These are phyloP conservation scores for Eragrostis tef DNA, from an alignment of 202 grass and related monocot species.

Conservation along the genomic window DNA sequence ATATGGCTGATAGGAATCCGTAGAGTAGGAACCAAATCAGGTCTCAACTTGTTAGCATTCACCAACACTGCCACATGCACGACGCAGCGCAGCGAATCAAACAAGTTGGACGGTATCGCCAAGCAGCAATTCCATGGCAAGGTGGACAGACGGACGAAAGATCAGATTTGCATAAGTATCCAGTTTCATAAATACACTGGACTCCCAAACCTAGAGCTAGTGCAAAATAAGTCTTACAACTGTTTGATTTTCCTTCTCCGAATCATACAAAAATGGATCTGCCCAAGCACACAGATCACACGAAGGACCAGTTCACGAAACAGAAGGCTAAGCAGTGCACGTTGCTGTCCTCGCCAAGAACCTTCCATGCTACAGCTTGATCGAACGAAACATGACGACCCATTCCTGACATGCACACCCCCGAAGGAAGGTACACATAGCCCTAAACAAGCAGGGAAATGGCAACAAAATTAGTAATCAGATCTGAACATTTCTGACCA, in stretches of 20 bases:
- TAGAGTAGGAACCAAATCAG: no score
- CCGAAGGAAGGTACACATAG: slow-evolving; percentile 70
- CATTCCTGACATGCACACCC: slow-evolving; percentile 89
- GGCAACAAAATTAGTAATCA: neutral
- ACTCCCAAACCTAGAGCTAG: slow-evolving; percentile 11
- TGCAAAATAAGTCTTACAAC: slow-evolving; percentile 12
- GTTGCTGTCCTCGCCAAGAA: slow-evolving; percentile 68
- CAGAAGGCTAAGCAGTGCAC: slow-evolving; percentile 86
- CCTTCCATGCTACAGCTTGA: slow-evolving; percentile 87
- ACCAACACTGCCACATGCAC: neutral
- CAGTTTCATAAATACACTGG: slow-evolving; percentile 36
- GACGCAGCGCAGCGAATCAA: neutral
- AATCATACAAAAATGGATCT: slow-evolving; percentile 46
- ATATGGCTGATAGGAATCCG: no score
- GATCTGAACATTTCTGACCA: neutral
- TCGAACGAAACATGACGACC: slow-evolving; percentile 89
- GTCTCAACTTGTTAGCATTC: neutral
- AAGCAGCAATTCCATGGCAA: neutral
- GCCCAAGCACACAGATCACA: slow-evolving; percentile 49
- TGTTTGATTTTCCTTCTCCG: neutral
- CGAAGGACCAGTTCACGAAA: slow-evolving; percentile 92
- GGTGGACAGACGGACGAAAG: neutral
- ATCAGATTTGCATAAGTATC: slow-evolving; percentile 1
- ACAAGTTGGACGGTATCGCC: neutral
- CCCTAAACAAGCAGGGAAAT: slow-evolving; percentile 45